A percentile compares a stretch with the other conserved stretches of the same genome.
Conservation (phyloP, 2,329 filamentous ascomycete species). For the Neodidymelliopsis sp. region DNA sequence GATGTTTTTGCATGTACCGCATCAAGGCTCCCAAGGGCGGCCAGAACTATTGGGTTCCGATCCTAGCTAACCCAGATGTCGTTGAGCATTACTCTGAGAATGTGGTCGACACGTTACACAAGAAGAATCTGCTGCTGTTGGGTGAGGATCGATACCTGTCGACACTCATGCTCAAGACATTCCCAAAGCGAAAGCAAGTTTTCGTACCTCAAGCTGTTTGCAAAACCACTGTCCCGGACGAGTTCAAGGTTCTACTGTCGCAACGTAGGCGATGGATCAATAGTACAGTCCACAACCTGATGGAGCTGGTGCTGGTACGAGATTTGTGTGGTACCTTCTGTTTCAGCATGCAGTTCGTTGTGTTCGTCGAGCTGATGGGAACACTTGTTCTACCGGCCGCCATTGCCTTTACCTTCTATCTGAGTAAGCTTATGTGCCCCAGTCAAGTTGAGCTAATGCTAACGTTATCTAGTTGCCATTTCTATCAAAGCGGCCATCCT, state of each 20-base stretch:
- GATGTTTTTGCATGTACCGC: slow-evolving; percentile 99
- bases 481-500: slow-evolving; percentile 74
- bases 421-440: slow-evolving; percentile 68
- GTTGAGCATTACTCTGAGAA: slow-evolving; percentile 99
- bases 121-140: slow-evolving; percentile 91
- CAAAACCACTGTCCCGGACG: slow-evolving; percentile 95
- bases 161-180: slow-evolving; percentile 97
- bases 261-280: slow-evolving; percentile 99
- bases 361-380: slow-evolving; percentile 93
- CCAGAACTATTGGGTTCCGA: slow-evolving; percentile 99
- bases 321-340: slow-evolving; percentile 99
- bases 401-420: slow-evolving; percentile 96
- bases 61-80: slow-evolving; percentile 96
- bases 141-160: slow-evolving; percentile 96
- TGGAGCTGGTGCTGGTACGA: slow-evolving; percentile 94
- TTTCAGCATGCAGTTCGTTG: slow-evolving; percentile 99
- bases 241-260: slow-evolving; percentile 90
- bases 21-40: slow-evolving; percentile 99
- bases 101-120: slow-evolving; percentile 96
- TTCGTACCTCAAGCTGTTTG: slow-evolving; percentile 98
- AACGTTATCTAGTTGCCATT: slow-evolving; percentile 70
- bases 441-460: slow-evolving; percentile 25
- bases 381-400: slow-evolving; percentile 95
- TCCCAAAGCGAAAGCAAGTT: slow-evolving; percentile 98
- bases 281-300: slow-evolving; percentile 97